Evolutionary conservation across 2,329 filamentous ascomycete genomes (phyloP), one percentile per base, ranked within the genome.

Genomic region (Hymenoscyphus infarciens): DNA sequence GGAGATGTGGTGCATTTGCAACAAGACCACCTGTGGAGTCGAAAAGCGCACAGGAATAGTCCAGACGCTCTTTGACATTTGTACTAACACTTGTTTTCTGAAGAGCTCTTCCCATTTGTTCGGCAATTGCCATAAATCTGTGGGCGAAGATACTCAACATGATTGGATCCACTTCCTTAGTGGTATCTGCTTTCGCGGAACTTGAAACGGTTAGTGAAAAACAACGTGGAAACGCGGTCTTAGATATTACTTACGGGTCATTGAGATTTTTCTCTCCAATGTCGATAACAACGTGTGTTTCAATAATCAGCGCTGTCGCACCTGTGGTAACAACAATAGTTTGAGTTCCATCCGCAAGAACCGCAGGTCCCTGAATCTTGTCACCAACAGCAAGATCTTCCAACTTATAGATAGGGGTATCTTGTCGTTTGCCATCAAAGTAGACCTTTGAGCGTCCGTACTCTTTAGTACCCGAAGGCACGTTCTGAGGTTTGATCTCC

Each of bases 281-380:
- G 67, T 97, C 92, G 72, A 97, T 93, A 6, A 97, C 83, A 7
- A 97, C 91, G 70, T 97, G 94, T 0, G 92, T 96, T 66, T 91
- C 83, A 19, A 96, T 87, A 35, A 97, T 81, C 27, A 92, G 77
- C 0, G 93, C 94, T 25, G 86, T 85, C 2, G 92, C 85, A 33
- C 84, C 84, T 0, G 93, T 94, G 0, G 91, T 90, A 2, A 97
- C 87, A 0, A 97, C 91, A 66, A 98, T 95, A 0, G 94, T 98
- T 76, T 97, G 94, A 0, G 90, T 93, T 8, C 89, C 89, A 72
- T 94, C 93, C 1, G 91, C 91, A n/a, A 97, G 83, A 76, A 97
- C 91, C 0, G 92, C 92, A 0, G 93, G 93, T 0, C 93, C 93
- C 57, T 82, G 79, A 60, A 97, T 80, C 22, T 86, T 84, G 64